Conservation (phyloP, 305 asterid genomes). For the Solanum hybrid region DNA sequence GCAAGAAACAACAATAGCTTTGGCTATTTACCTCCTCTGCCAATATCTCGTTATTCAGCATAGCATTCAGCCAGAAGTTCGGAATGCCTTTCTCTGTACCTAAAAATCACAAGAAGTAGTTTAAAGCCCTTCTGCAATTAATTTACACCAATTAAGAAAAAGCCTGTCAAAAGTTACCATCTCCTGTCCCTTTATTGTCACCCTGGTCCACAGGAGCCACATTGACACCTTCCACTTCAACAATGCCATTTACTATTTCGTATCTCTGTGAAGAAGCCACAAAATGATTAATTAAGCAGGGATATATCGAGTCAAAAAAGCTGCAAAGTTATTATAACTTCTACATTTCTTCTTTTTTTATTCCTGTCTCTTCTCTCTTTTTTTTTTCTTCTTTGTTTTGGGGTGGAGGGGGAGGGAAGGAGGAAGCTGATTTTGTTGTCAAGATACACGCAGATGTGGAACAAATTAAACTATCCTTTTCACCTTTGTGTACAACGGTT, state of each 20-base stretch:
- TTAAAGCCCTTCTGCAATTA: neutral
- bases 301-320: neutral
- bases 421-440: neutral
- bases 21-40: slow-evolving; percentile 12
- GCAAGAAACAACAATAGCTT: neutral
- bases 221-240: slow-evolving; percentile 40
- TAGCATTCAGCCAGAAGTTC: slow-evolving; percentile 10
- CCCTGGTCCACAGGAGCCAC: slow-evolving; percentile 18
- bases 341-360: neutral
- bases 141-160: neutral
- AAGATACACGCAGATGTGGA: neutral
- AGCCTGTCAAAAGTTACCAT: slow-evolving; percentile 5
- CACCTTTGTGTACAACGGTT: slow-evolving; percentile 66
- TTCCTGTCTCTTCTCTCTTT: neutral
- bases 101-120: neutral
- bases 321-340: neutral
- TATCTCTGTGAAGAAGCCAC: slow-evolving; percentile 34
- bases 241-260: slow-evolving; percentile 59
- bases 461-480: neutral
- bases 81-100: slow-evolving; percentile 13
- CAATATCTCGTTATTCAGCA: slow-evolving; percentile 10
- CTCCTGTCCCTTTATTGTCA: slow-evolving; percentile 22
- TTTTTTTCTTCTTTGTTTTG: neutral
- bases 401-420: neutral
- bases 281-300: neutral